Conservation (phyloP, 768 basidiomycete genomes). For the Mycena maculata region DNA sequence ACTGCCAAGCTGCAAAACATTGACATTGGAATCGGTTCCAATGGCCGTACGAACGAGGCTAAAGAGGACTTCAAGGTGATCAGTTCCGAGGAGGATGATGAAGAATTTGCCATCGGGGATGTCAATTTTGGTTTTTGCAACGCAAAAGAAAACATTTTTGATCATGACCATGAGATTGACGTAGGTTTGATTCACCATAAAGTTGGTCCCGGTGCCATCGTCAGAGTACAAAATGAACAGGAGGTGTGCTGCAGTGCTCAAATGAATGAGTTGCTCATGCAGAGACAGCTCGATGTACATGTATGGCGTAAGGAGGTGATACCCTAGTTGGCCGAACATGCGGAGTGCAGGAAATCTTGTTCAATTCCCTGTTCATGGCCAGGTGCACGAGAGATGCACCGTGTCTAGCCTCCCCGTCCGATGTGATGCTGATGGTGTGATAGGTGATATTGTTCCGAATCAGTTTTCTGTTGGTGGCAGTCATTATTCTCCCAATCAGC, state of each 20-base stretch:
- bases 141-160: conserved; percentile 40
- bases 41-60: conserved; percentile 35
- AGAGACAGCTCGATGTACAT: conserved; percentile 41
- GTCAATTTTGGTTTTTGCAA: conserved; percentile 39
- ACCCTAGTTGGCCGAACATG: conserved; percentile 31
- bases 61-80: conserved; percentile 31
- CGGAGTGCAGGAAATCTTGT: conserved; percentile 44
- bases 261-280: conserved; percentile 41
- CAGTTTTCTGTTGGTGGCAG: no score
- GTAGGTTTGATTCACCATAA: conserved; percentile 45
- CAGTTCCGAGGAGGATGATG: conserved; percentile 33
- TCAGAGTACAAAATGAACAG: conserved; percentile 33
- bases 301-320: conserved; percentile 43
- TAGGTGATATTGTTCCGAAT: conserved; percentile 10
- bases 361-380: conserved; percentile 28
- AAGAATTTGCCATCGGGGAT: conserved; percentile 31
- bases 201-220: conserved; percentile 21
- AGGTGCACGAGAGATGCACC: conserved; percentile 29
- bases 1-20: not conserved
- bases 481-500: no score
- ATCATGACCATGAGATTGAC: conserved; percentile 43
- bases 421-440: conserved; percentile 27
- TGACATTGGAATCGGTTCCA: not conserved
- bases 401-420: conserved; percentile 31
- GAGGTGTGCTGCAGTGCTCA: conserved; percentile 44